Base-by-base conservation (phyloP, 257 asterid genomes). In the Solanum chmielewskii region DNA sequence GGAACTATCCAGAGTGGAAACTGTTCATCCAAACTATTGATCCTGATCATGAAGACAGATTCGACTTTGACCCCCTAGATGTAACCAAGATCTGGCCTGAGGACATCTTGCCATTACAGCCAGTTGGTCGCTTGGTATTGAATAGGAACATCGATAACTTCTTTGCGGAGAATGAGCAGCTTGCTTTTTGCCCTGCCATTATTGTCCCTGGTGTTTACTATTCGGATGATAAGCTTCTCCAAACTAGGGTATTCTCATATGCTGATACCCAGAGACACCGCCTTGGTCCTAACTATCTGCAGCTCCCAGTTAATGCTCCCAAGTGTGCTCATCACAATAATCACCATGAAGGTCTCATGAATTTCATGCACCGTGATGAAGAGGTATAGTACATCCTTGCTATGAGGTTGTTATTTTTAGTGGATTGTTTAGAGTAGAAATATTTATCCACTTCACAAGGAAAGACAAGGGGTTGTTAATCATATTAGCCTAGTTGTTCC, bases 61-160 rank as follows among this genome's bases (percentile, higher is more conserved):
- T 96, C 14, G 99, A 97, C 86, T 97, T 97, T 71, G 99, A 97
- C 88, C 99, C 99, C n/a, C 93, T 96, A 41, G 99, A 97, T 85
- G 97, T 95, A 23, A 97, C 99, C 81, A 93, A 94, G 92, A 97
- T 93, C 71, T 97, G 99, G 99, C 99, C 99, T 2, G 99, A 97
- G 90, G 99, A 96, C 90, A 86, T 96, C 64, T 60, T 97, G 75
- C 99, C 99, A 10, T 91, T 97, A 92, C 99, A 93, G 93, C 99
- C 99, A 11, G 99, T 97, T 62, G 99, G 99, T 3, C 96, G 98
- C 18, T 76, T 97, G 97, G 99, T 96, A 39, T 86, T 97, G 90
- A 97, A 97, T 88, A 96, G 88, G 95, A 97, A 96, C 87, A 96
- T 97, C 14, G 99, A 96, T 59, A 97, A 97, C 92, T 92, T 91